phyloP scores from a whole-genome alignment of 177 flowering plant genomes.

The Vitis hybrid region DNA sequence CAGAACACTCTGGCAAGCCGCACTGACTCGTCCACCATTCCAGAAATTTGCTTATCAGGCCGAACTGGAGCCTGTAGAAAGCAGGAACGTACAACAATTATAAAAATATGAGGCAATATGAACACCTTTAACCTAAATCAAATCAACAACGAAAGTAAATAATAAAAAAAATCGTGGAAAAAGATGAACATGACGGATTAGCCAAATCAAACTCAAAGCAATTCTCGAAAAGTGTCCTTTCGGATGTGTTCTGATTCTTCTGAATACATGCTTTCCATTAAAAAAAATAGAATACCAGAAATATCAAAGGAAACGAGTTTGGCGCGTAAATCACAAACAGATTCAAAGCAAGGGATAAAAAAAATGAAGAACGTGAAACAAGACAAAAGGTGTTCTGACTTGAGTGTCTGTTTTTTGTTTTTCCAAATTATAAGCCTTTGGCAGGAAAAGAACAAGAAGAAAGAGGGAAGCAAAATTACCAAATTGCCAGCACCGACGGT shows the following conservation, averaged over 20 bases:
- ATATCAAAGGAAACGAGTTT: background rate
- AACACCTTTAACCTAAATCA: background rate
- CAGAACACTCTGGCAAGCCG: conserved; percentile 51
- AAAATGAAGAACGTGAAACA: background rate
- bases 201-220: background rate
- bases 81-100: background rate
- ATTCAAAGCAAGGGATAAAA: background rate
- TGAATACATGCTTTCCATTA: no score
- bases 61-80: conserved; percentile 50
- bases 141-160: background rate
- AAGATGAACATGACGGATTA: background rate
- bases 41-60: conserved; percentile 50
- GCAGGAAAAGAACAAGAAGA: background rate
- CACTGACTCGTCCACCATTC: conserved; percentile 58
- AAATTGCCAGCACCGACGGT: conserved; percentile 72
- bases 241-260: no score
- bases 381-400: background rate
- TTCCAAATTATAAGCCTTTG: no score
- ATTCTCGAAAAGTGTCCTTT: background rate
- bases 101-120: background rate
- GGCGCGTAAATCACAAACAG: background rate
- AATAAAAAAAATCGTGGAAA: background rate
- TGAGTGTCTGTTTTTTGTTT: background rate
- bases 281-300: background rate
- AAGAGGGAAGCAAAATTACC: conserved; percentile 25